Base-by-base conservation (phyloP, 305 asterid genomes). In the Striga hermonthica region DNA sequence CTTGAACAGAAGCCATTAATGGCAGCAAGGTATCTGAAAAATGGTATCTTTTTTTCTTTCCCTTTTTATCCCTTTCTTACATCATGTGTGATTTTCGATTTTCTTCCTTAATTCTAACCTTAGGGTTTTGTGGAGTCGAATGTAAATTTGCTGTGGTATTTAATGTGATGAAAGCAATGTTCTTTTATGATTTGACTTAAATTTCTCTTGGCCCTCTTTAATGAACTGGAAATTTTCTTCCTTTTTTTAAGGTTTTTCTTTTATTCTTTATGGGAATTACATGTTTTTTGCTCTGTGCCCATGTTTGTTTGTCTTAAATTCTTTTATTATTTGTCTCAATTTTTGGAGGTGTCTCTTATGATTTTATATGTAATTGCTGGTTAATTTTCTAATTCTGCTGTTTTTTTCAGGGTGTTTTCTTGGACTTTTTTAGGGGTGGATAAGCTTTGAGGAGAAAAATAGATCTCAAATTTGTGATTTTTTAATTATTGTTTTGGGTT, bases 11-110 rank as follows among this genome's bases (percentile, higher is more conserved):
- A 68, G 64, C 49, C 58, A 73, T 39, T 64, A 82, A 49, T 75
- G 76, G 76, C 72, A 76, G 74, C 70, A 44, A 74, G 74, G 65
- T 76, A 67, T 76, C 83, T 79, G 76, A 77, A 82, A 22, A 74
- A 71, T 70, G 96, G 95, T 86, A 80, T 81, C 81, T 77, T 74
- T 60, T 62, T 39, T 40, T 28, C 3, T 73, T 39, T 40, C 55
- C 40, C 50, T 31, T 60, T 39, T 60, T 60, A n/a, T 8, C 28
- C 12, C 12, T 76, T 62, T 22, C 31, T 72, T 62, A 0, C 13
- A 11, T 5, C 48, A 57, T 64, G 57, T 73, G 68, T 68, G 57
- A 77, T 78, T 79, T 72, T 73, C n/a, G 77, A 56, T 65, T 63
- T 49, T 45, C 56, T 66, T 66, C 47, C 78, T 60, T 67, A 39